Evolutionary conservation across 2,329 filamentous ascomycete species (phyloP), one percentile per base, ranked within the genome.

Genomic region (Emmonsiellopsis sp.): DNA sequence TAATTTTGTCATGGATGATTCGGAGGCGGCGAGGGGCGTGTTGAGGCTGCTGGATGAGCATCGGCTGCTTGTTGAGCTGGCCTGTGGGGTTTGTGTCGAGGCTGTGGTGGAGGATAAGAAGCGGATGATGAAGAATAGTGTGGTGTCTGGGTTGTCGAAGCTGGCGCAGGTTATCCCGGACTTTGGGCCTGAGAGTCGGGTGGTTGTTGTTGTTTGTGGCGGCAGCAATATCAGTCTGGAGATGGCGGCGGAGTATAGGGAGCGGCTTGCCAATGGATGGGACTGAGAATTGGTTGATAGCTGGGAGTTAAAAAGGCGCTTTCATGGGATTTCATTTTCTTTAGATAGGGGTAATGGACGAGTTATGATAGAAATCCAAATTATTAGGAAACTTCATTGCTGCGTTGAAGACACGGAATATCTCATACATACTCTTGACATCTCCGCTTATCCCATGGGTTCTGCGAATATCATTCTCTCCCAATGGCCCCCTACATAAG

Each of bases 131-230:
- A 11, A n/a, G 43, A 6, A 32, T 15, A 16, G 6, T 16, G 38
- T n/a, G 2, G 7, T 37, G 38, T 10, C 10, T n/a, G 7, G 34
- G 47, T n/a, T 61, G 55, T 71, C 69, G 5, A 67, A 79, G 41
- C 65, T 94, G 63, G 78, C 83, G 63, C 75, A 77, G 60, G 71
- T 82, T 8, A 71, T 90, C 0, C 81, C 85, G 34, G 78, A 79
- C 35, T 78, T 89, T 58, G 84, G 79, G 70, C 73, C 76, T 0
- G 73, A 79, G 54, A 86, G 83, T 66, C 88, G 87, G 59, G 80
- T 96, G 5, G 89, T 96, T 1, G 75, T 96, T 51, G 77, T 95
- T 26, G 83, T 96, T 6, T 97, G 92, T 64, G 92, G 92, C 44
- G 87, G 87, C 4, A 84, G 79, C 20, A 83, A 83, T 65, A 79